Percentiles rank a stretch among this genome's conserved stretches.
These are phyloP conservation scores for Dysphania ambrosioides DNA, from an alignment of 148 eudicot species.

Conservation along the genomic window DNA sequence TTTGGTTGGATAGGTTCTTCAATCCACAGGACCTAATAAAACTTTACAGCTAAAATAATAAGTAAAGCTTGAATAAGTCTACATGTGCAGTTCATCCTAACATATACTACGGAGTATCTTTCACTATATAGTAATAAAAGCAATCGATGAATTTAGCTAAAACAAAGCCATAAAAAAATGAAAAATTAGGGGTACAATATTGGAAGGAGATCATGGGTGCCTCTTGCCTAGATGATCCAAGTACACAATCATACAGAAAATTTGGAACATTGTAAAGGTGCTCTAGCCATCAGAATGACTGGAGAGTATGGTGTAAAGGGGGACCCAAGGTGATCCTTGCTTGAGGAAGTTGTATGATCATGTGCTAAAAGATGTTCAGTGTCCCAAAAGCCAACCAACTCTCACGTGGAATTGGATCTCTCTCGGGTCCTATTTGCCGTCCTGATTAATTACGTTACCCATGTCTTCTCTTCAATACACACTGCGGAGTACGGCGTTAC, in stretches of 20 bases:
- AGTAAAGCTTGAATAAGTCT: too few species aligned
- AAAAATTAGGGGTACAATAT: too few species aligned
- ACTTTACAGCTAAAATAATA: too few species aligned
- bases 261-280: not conserved
- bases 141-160: too few species aligned
- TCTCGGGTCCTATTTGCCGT: constrained; percentile 13
- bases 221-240: not conserved
- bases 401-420: constrained; percentile 23
- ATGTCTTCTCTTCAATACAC: too few species aligned
- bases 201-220: not conserved
- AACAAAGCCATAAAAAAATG: too few species aligned
- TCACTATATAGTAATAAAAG: too few species aligned
- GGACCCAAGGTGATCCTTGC: constrained; percentile 5
- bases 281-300: not conserved
- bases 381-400: constrained; percentile 22
- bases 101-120: too few species aligned
- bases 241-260: not conserved
- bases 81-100: too few species aligned
- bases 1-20: too few species aligned
- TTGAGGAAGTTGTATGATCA: constrained; percentile 23
- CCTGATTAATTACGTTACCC: not conserved
- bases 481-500: too few species aligned
- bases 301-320: not conserved
- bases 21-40: too few species aligned
- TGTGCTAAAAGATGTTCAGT: constrained; percentile 22